phyloP scores from a whole-genome alignment of 768 basidiomycete species.

The Suillus luteus region DNA sequence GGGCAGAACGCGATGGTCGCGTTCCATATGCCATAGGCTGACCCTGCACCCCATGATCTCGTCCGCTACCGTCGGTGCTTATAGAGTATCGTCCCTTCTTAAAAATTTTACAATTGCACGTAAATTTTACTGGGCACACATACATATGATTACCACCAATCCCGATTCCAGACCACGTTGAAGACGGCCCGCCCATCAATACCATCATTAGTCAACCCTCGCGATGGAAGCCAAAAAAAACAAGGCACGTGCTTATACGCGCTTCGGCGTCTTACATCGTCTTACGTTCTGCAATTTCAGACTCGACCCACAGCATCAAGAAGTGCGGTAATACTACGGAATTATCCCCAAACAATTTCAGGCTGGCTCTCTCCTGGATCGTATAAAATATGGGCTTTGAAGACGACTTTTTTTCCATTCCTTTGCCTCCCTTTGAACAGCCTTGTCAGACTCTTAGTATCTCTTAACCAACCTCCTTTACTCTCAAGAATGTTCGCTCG shows the following conservation, averaged over 20 bases:
- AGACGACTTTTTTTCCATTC: background rate
- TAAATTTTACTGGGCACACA: background rate
- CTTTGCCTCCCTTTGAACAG: background rate
- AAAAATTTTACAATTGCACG: background rate
- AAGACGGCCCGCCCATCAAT: background rate
- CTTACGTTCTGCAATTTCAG: conserved; percentile 1
- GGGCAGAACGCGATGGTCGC: background rate
- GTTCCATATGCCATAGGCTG: background rate
- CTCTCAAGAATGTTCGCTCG: conserved; percentile 8
- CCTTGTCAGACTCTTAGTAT: background rate
- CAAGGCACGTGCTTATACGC: background rate
- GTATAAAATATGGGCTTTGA: background rate
- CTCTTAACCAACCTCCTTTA: background rate
- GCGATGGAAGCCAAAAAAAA: background rate
- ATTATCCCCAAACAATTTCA: background rate
- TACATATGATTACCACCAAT: background rate
- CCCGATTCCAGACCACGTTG: background rate
- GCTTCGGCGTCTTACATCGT: background rate
- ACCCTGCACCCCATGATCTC: background rate
- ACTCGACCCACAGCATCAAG: background rate
- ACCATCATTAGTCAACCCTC: background rate
- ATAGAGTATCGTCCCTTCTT: background rate
- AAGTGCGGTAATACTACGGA: background rate
- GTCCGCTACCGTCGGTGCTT: background rate
- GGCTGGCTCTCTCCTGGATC: background rate